These are phyloP conservation scores for Plenodomus biglobosus DNA, from an alignment of 2,329 filamentous ascomycete species.

Conservation along the genomic window DNA sequence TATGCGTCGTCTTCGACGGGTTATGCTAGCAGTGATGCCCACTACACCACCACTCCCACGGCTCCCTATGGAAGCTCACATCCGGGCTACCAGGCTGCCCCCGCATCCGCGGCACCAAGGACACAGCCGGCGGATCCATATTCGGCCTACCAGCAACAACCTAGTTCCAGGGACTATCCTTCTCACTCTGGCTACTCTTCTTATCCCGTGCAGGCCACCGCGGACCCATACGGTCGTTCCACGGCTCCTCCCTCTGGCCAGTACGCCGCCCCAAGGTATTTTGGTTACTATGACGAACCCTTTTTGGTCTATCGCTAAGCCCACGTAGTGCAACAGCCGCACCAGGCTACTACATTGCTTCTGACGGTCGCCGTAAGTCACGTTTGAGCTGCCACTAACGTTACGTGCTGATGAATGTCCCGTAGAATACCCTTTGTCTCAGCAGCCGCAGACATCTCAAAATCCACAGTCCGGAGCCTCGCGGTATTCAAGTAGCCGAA, in stretches of 20 bases:
- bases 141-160: slow-evolving; percentile 31
- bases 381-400: slow-evolving; percentile 1
- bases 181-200: slow-evolving; percentile 25
- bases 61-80: slow-evolving; percentile 30
- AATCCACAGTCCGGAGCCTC: slow-evolving; percentile 27
- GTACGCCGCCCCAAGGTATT: slow-evolving; percentile 45
- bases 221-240: slow-evolving; percentile 32
- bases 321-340: slow-evolving; percentile 35
- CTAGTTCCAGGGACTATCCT: slow-evolving; percentile 25
- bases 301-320: slow-evolving; percentile 48
- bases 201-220: slow-evolving; percentile 31
- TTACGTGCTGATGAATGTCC: slow-evolving; percentile 18
- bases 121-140: slow-evolving; percentile 38
- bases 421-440: slow-evolving; percentile 39
- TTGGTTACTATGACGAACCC: slow-evolving; percentile 42
- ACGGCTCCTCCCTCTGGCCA: slow-evolving; percentile 22
- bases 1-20: slow-evolving; percentile 16
- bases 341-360: slow-evolving; percentile 43
- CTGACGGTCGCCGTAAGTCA: slow-evolving; percentile 44
- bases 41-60: slow-evolving; percentile 38
- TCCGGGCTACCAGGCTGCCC: slow-evolving; percentile 28
- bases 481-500: slow-evolving; percentile 20
- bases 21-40: slow-evolving; percentile 30
- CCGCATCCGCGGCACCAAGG: slow-evolving; percentile 31
- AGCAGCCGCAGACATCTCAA: slow-evolving; percentile 27